phyloP scores from a whole-genome alignment of 345 rosid species.

The Zanthoxylum bungeanum region DNA sequence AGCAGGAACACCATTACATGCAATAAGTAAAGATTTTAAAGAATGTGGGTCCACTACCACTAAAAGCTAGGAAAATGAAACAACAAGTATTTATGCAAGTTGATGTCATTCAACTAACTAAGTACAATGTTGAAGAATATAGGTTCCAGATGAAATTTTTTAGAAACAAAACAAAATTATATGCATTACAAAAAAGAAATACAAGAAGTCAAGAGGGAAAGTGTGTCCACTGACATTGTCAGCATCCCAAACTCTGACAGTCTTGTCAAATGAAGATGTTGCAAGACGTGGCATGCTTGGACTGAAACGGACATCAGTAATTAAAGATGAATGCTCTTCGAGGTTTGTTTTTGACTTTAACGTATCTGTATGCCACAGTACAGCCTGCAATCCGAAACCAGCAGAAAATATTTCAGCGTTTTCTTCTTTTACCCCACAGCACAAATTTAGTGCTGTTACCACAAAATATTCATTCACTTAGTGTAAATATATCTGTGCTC shows the following conservation, averaged over 20 bases:
- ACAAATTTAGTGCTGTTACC: neutral
- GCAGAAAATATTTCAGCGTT: neutral
- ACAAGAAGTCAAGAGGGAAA: slow-evolving; percentile 6
- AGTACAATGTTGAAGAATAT: slow-evolving; percentile 2
- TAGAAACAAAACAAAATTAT: neutral
- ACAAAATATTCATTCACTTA: neutral
- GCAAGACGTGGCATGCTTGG: slow-evolving; percentile 89
- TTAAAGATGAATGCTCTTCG: slow-evolving; percentile 75
- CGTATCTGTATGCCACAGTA: slow-evolving; percentile 73
- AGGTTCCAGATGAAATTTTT: neutral
- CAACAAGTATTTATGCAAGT: neutral
- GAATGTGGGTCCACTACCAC: neutral
- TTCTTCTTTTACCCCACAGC: neutral
- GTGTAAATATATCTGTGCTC: neutral
- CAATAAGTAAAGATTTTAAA: neutral
- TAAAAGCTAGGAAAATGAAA: neutral
- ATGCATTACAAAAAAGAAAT: neutral
- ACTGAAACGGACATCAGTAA: slow-evolving; percentile 95
- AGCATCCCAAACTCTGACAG: slow-evolving; percentile 98
- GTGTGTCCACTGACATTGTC: slow-evolving; percentile 62
- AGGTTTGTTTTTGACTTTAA: slow-evolving; percentile 71
- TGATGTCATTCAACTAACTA: neutral
- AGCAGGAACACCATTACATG: neutral
- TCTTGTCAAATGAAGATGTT: slow-evolving; percentile 94
- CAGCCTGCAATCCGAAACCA: slow-evolving; percentile 56